Evolutionary conservation across 345 rosid species (phyloP), one percentile per base, ranked within the genome.

Genomic region (Brassica napus): DNA sequence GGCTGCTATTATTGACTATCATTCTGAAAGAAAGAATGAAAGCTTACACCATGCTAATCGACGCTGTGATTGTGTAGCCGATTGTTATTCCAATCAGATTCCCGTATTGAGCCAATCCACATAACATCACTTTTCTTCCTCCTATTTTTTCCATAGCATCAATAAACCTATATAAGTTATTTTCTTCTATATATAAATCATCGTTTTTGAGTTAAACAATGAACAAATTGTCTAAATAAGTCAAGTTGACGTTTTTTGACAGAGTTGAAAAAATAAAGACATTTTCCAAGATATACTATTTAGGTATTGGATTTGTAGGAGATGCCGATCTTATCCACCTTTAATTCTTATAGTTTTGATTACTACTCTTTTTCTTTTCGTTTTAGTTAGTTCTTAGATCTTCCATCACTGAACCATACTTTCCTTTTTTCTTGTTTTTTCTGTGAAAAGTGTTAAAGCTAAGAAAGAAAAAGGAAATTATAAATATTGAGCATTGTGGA

Each of bases 11-110:
- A 16, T 76, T 58, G 73, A 75, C 73, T 67, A 57, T 42, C 6
- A 11, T 1, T 26, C 14, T 24, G 4, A 54, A 32, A 35, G 8
- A 35, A 34, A 57, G 57, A 12, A 54, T 5, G 26, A 72, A 65
- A 79, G 6, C 97, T 90, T 86, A 94, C 98, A 90, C 97, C 91
- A 94, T 89, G 81, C 98, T 94, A 30, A 92, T 89, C 7, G 98
- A 91, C 10, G 94, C 91, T 32, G 98, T 92, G 78, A 94, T 94
- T n/a, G 97, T 94, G 81, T 92, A 94, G 44, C 98, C 97, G 44
- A 91, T 68, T 1, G 94, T 86, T 61, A 85, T 62, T 44, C 94
- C 98, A 14, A 89, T 21, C 12, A 94, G 85, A 84, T 91, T 90
- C 23, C 71, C 86, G 73, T 88, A 94, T 75, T 94, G 98, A 73